Base-by-base conservation (phyloP, 164 flowering plant genomes). In the Stephania yunnanensis region DNA sequence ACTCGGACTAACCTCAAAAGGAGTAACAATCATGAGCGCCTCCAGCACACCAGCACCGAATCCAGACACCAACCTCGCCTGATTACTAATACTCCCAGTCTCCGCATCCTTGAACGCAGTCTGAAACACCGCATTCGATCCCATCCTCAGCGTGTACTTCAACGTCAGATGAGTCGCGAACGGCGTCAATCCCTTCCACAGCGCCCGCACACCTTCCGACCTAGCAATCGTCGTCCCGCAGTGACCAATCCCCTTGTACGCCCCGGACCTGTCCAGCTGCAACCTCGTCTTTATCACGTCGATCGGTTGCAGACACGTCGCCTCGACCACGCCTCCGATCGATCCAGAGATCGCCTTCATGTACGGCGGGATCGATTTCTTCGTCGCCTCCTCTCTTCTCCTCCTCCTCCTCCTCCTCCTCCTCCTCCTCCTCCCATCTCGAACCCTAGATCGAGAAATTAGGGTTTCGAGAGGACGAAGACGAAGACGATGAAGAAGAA, bases 111-210 rank as follows among this genome's bases (percentile, higher is more conserved):
- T 92, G 70, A 95, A 89, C 9, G 89, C 93, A 5, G 87, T 6
- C 83, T 95, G 99, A 44, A 95, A 66, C 61, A 93, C 74, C 19
- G 98, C 98, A 81, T 95, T 95, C 44, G 99, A 92, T 0, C 99
- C 98, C 99, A 95, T 95, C 7, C 99, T 85, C 25, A 95, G 91
- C 58, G 99, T 76, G 77, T 95, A 95, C 78, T 95, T 95, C 30
- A 93, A 85, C 4, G 99, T 95, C 31, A 95, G 82, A 77, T 95
- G 99, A 19, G 99, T 93, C 6, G 98, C 95, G 74, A 93, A 95
- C 5, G 99, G 99, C 2, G 99, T 95, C 72, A 95, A 75, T 0
- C 99, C 99, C 79, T 95, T 95, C 99, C 99, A 95, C 45, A 95
- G 82, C 19, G 99, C 97, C 22, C 98, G 83, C 9, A 93, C 92